Evolutionary conservation across 257 asterid species (phyloP).

Genomic region (Misopates orontium): DNA sequence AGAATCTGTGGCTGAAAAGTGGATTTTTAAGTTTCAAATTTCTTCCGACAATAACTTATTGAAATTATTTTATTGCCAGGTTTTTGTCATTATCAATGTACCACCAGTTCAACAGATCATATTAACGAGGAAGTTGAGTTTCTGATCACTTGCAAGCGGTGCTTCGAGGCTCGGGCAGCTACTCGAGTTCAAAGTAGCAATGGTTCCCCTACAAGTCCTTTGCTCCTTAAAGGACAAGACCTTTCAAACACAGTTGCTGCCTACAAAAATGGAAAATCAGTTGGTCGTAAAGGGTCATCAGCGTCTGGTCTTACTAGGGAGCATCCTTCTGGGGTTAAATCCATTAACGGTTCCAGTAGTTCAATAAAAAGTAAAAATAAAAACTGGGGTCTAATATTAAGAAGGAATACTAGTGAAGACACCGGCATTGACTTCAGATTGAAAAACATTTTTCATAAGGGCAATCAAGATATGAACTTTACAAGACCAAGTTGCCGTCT

Average conservation of each 20-base stretch:
- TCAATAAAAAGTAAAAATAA: slow-evolving; percentile 41
- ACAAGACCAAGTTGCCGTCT: slow-evolving; percentile 49
- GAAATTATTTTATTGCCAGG: slow-evolving; percentile 42
- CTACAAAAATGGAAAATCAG: slow-evolving; percentile 35
- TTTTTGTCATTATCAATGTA: slow-evolving; percentile 66
- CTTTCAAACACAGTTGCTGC: slow-evolving; percentile 30
- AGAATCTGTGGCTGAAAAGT: slow-evolving; percentile 14
- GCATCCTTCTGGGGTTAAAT: slow-evolving; percentile 41
- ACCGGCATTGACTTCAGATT: slow-evolving; percentile 56
- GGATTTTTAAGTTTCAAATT: slow-evolving; percentile 6
- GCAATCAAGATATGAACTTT: slow-evolving; percentile 30
- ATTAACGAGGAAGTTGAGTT: slow-evolving; percentile 40
- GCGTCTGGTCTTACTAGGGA: slow-evolving; percentile 36
- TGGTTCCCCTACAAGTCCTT: slow-evolving; percentile 61
- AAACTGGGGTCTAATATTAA: slow-evolving; percentile 78
- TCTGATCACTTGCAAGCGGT: slow-evolving; percentile 58
- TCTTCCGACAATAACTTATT: slow-evolving; percentile 14
- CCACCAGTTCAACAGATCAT: slow-evolving; percentile 44
- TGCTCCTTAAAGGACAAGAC: slow-evolving; percentile 49
- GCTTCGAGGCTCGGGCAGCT: slow-evolving; percentile 40
- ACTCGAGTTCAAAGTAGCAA: slow-evolving; percentile 36
- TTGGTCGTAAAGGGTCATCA: slow-evolving; percentile 33
- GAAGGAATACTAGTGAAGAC: slow-evolving; percentile 45
- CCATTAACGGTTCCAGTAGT: slow-evolving; percentile 31
- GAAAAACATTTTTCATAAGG: slow-evolving; percentile 57